Conservation (phyloP, 2,329 filamentous ascomycete species). For the Chalaropsis thielavioides region DNA sequence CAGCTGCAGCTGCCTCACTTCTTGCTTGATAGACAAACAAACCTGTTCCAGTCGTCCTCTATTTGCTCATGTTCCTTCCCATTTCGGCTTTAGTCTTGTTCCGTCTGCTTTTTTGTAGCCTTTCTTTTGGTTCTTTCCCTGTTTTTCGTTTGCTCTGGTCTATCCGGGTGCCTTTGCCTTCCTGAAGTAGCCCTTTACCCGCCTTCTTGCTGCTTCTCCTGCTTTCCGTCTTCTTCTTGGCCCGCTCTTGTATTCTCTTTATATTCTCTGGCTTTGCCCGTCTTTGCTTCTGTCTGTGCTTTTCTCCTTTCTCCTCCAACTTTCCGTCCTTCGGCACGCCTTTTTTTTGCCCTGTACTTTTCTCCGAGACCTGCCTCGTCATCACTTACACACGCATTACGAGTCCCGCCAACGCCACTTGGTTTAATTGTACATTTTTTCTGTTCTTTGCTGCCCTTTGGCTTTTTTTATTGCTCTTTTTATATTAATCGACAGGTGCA, state of each 20-base stretch:
- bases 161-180: not conserved
- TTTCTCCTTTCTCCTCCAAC: not conserved
- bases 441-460: constrained; percentile 2
- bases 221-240: not conserved
- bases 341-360: not conserved
- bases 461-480: constrained; percentile 3
- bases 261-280: not conserved
- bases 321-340: not conserved
- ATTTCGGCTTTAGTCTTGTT: not conserved
- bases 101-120: not conserved
- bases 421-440: not conserved
- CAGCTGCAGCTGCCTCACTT: not conserved
- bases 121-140: constrained; percentile 5
- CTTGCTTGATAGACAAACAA: constrained; percentile 3
- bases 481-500: constrained; percentile 13
- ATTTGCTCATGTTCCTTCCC: not conserved
- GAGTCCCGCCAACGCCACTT: constrained; percentile 9
- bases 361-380: constrained; percentile 3
- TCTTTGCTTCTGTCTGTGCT: not conserved
- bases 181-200: not conserved
- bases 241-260: not conserved
- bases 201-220: not conserved
- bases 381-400: constrained; percentile 9
- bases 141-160: not conserved
- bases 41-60: not conserved